These are phyloP conservation scores for Chlorociboria aeruginascens DNA, from an alignment of 495 filamentous ascomycete genomes.

Conservation along the genomic window DNA sequence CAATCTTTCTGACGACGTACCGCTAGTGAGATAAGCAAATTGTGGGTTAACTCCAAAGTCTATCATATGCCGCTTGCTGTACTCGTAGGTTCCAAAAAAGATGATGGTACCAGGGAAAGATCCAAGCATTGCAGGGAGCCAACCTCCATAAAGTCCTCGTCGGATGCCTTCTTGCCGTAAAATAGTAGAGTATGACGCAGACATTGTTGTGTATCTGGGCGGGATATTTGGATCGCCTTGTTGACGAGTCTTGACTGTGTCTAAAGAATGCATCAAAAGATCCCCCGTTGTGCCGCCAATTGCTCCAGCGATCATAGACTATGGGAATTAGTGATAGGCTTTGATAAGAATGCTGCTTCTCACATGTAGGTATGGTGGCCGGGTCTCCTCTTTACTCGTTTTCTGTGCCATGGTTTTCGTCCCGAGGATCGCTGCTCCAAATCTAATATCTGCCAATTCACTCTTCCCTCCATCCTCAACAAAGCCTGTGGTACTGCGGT, in stretches of 20 bases:
- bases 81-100: conserved; percentile 96
- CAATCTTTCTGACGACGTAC: conserved; percentile 28
- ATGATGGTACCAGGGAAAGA: conserved; percentile 90
- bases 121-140: conserved; percentile 76
- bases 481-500: conserved; percentile 9
- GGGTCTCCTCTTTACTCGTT: conserved; percentile 37
- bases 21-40: conserved; percentile 74
- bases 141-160: conserved; percentile 86
- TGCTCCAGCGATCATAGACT: conserved; percentile 94
- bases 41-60: conserved; percentile 67
- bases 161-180: conserved; percentile 81
- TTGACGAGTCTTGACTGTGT: conserved; percentile 98
- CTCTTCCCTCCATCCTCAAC: conserved; percentile 19
- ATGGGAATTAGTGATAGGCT: conserved; percentile 12
- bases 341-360: conserved; percentile 18
- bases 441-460: conserved; percentile 11
- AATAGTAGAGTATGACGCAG: conserved; percentile 81
- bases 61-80: conserved; percentile 79
- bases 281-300: conserved; percentile 85
- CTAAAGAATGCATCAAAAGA: conserved; percentile 97
- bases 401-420: conserved; percentile 21
- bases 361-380: conserved; percentile 57
- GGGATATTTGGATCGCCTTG: conserved; percentile 90
- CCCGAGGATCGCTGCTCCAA: conserved; percentile 6
- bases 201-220: conserved; percentile 81